Percentiles rank a stretch among this genome's conserved stretches.
Evolutionary conservation across 257 asterid species (phyloP).

Genomic region (Misopates orontium): DNA sequence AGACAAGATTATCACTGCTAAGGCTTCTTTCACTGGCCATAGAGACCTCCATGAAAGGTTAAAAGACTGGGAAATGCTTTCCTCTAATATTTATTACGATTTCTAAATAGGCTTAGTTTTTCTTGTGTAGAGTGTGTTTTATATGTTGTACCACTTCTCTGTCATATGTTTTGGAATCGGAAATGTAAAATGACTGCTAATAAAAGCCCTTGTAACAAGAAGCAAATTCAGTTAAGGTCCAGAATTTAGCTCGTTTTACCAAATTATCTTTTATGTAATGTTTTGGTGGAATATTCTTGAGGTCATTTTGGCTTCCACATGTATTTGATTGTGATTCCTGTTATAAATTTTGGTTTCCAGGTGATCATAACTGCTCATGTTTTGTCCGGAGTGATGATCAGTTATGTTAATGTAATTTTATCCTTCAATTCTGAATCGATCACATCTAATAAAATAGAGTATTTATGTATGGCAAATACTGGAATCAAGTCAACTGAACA

Average conservation of each 20-base stretch:
- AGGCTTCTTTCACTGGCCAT: neutral
- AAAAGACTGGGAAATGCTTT: neutral
- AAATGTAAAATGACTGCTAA: constrained; percentile 10
- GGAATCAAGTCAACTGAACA: neutral
- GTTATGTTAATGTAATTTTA: too few relatives aligned
- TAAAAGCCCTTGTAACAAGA: constrained; percentile 21
- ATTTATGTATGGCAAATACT: too few relatives aligned
- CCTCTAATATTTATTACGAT: constrained; percentile 5
- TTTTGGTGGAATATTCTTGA: neutral
- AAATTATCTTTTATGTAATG: constrained; percentile 15
- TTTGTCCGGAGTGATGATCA: neutral
- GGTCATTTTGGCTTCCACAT: neutral
- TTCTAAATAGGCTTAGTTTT: constrained; percentile 1
- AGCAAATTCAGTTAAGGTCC: neutral
- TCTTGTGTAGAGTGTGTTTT: constrained; percentile 4
- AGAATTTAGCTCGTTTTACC: neutral
- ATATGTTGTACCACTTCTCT: neutral
- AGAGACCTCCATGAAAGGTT: neutral
- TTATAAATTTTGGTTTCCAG: neutral
- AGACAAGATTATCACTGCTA: too few relatives aligned
- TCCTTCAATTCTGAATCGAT: too few relatives aligned
- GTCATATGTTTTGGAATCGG: constrained; percentile 1
- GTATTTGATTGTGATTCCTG: neutral
- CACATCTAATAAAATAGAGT: too few relatives aligned
- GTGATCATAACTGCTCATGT: neutral